Evolutionary conservation across 2,329 filamentous ascomycete species (phyloP).

Genomic region (Xylariomycetidae sp.): DNA sequence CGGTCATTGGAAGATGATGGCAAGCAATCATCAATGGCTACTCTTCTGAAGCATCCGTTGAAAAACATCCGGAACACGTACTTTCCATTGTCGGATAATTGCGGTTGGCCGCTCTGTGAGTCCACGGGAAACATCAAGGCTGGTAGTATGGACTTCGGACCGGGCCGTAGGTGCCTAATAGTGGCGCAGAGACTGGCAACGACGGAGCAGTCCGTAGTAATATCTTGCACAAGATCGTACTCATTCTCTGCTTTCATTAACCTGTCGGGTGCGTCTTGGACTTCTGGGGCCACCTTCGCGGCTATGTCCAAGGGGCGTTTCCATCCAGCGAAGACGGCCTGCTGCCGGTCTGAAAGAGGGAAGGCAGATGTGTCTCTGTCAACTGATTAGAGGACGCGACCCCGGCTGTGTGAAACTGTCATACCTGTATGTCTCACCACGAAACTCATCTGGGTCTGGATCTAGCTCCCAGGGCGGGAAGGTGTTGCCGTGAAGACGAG

Average conservation of each 20-base stretch:
- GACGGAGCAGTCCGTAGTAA: constrained; percentile 94
- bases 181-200: constrained; percentile 89
- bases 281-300: constrained; percentile 1
- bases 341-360: constrained; percentile 68
- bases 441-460: constrained; percentile 58
- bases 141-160: constrained; percentile 62
- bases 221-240: constrained; percentile 87
- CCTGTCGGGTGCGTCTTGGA: constrained; percentile 1
- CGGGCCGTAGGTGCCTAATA: constrained; percentile 62
- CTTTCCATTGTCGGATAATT: constrained; percentile 71
- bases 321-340: constrained; percentile 76
- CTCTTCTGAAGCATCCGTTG: constrained; percentile 84
- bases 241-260: constrained; percentile 37
- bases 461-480: constrained; percentile 79
- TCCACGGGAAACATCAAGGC: constrained; percentile 74
- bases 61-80: constrained; percentile 93
- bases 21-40: constrained; percentile 83
- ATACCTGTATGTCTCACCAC: constrained; percentile 57
- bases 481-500: constrained; percentile 72
- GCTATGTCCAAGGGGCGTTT: constrained; percentile 66
- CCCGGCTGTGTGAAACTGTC: constrained; percentile 19
- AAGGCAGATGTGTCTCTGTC: constrained; percentile 63
- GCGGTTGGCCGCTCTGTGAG: constrained; percentile 47
- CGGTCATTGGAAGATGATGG: constrained; percentile 70
- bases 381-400: constrained; percentile 13